Evolutionary conservation across 495 filamentous ascomycete genomes (phyloP), one percentile per base, ranked within the genome.

Genomic region (Jackrogersella minutella): DNA sequence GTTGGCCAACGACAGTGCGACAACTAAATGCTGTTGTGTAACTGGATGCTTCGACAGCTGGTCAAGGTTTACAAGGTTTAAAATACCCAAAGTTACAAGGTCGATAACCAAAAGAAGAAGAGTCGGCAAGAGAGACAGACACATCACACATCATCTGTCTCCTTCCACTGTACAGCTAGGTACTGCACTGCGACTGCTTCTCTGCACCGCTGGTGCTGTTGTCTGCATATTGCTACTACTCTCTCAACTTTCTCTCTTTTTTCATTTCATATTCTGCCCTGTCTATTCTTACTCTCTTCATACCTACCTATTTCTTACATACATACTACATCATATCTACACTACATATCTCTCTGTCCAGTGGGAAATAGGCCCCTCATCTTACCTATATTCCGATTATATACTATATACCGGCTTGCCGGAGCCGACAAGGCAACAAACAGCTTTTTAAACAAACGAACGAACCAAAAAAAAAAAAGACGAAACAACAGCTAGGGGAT

Each of bases 1-100:
- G 67, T 58, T 46, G 62, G 58, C 68, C 68, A 70, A 70, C 68
- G 62, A 70, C 63, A 67, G 68, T 70, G 68, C 68, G 68, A 70
- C 68, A 70, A 66, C 58, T 59, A 66, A 54, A 70, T 53, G 16
- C 68, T 70, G 67, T 63, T 54, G 61, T 64, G 61, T 51, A 65
- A 65, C 61, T 69, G 66, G 66, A 22, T 69, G 66, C 56, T 58
- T 64, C 61, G 50, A 69, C 66, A 69, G 66, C 66, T 69, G 60
- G 66, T 61, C 66, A 64, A 46, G 59, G 66, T 62, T 58, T 51
- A 14, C 52, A 57, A 63, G 37, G 34, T 50, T 30, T 14, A 53
- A 36, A 33, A 33, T 64, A n/a, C 22, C 21, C 26, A n/a, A n/a
- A n/a, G n/a, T 24, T 46, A 19, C 17, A 49, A 47, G 40, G 46